Percentiles rank a stretch among this genome's conserved stretches.
These are phyloP conservation scores for Teratosphaeria nubilosa DNA, from an alignment of 2,329 filamentous ascomycete species.

Conservation along the genomic window DNA sequence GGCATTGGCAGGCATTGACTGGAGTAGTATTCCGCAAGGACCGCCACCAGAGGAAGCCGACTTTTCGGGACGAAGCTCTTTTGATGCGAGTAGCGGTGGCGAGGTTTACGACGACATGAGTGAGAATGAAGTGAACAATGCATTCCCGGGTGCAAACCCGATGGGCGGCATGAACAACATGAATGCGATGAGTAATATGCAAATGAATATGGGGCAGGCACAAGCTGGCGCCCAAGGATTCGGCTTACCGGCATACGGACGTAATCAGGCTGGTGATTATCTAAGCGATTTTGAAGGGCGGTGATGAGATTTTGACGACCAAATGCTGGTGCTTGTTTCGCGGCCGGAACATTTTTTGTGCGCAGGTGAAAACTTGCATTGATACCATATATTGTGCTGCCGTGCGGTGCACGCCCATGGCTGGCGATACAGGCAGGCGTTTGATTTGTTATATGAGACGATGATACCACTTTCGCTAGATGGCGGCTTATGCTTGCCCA, in stretches of 20 bases:
- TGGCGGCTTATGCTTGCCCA: neutral
- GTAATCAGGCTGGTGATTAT: constrained; percentile 15
- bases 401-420: neutral
- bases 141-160: constrained; percentile 8
- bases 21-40: constrained; percentile 61
- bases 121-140: constrained; percentile 37
- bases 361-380: neutral
- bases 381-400: neutral
- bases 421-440: neutral
- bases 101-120: constrained; percentile 62
- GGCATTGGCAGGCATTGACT: constrained; percentile 81
- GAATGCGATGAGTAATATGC: constrained; percentile 7
- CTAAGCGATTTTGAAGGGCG: constrained; percentile 26
- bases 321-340: neutral
- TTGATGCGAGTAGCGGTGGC: constrained; percentile 59
- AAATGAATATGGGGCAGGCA: constrained; percentile 6
- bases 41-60: constrained; percentile 37
- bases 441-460: neutral
- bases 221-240: constrained; percentile 4
- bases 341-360: neutral
- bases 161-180: constrained; percentile 13
- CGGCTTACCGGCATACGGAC: neutral
- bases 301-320: constrained; percentile 7
- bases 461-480: constrained; percentile 2
- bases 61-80: constrained; percentile 67